These are phyloP conservation scores for Suillus paluster DNA, from an alignment of 768 basidiomycete species.

Conservation along the genomic window DNA sequence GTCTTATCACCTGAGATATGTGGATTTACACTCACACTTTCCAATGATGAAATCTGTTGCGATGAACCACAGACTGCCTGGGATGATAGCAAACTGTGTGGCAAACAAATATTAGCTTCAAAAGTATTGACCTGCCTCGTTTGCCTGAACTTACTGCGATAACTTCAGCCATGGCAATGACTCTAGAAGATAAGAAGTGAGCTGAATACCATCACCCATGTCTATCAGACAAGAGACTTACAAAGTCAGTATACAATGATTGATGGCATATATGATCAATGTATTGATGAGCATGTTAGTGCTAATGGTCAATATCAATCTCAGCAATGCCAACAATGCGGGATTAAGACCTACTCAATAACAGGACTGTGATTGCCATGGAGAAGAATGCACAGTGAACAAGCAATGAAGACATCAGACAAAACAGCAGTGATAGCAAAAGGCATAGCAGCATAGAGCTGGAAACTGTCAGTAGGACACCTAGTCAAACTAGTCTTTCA, in stretches of 20 bases:
- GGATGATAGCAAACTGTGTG: constrained; percentile 43
- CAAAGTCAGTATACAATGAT: constrained; percentile 54
- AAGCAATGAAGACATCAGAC: constrained; percentile 50
- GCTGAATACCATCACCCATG: not conserved
- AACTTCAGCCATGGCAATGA: constrained; percentile 25
- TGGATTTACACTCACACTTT: constrained; percentile 39
- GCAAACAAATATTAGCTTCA: not conserved
- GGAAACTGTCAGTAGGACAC: not conserved
- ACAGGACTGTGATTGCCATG: constrained; percentile 44
- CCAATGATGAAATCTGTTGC: constrained; percentile 55
- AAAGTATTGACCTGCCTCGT: not conserved
- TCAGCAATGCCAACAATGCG: not conserved
- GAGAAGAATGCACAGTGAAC: constrained; percentile 45
- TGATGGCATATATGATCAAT: constrained; percentile 53
- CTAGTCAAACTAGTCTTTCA: not conserved
- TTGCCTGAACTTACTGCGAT: constrained; percentile 19
- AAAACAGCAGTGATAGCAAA: constrained; percentile 50
- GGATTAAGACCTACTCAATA: constrained; percentile 28
- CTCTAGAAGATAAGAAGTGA: constrained; percentile 11
- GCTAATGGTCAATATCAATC: constrained; percentile 24
- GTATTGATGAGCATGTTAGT: constrained; percentile 47
- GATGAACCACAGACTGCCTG: constrained; percentile 50
- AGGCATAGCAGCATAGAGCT: constrained; percentile 46
- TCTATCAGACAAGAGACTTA: constrained; percentile 25
- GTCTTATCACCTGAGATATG: not conserved